Conservation (phyloP, 768 basidiomycete genomes). For the Suillus plorans region DNA sequence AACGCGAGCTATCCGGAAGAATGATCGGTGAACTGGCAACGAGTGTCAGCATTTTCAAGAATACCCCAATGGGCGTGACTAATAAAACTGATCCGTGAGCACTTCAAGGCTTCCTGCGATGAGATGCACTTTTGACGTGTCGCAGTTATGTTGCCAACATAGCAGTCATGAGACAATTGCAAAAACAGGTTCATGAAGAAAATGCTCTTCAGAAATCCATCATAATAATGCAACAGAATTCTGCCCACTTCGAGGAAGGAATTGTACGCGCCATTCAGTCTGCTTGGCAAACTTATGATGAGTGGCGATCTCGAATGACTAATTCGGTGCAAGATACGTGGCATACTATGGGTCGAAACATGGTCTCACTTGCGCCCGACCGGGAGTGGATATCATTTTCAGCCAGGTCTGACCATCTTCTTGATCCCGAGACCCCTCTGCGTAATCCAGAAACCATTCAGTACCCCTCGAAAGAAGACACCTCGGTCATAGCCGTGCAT, state of each 20-base stretch:
- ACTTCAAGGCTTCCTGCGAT: conserved; percentile 1
- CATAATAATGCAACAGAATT: conserved; percentile 97
- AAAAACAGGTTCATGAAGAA: conserved; percentile 94
- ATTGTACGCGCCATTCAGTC: conserved; percentile 94
- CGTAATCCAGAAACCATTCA: conserved; percentile 72
- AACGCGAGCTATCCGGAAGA: conserved; percentile 84
- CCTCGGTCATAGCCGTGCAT: conserved; percentile 82
- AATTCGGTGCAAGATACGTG: conserved; percentile 73
- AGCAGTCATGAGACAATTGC: conserved; percentile 75
- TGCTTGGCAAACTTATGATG: conserved; percentile 96
- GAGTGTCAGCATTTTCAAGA: conserved; percentile 89
- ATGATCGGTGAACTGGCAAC: conserved; percentile 86
- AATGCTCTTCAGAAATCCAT: conserved; percentile 97
- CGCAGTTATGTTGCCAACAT: conserved; percentile 65
- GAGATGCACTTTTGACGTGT: not conserved
- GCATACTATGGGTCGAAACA: conserved; percentile 64
- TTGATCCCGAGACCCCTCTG: conserved; percentile 95
- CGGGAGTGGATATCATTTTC: conserved; percentile 96
- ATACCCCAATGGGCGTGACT: conserved; percentile 85
- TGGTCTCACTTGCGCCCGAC: conserved; percentile 81
- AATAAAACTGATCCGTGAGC: conserved; percentile 83
- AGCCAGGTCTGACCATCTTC: conserved; percentile 88
- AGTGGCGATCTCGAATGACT: conserved; percentile 86
- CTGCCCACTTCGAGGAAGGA: conserved; percentile 94
- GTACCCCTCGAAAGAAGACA: conserved; percentile 92